These are phyloP conservation scores for Eutrema japonicum DNA, from an alignment of 345 rosid genomes.

Conservation along the genomic window DNA sequence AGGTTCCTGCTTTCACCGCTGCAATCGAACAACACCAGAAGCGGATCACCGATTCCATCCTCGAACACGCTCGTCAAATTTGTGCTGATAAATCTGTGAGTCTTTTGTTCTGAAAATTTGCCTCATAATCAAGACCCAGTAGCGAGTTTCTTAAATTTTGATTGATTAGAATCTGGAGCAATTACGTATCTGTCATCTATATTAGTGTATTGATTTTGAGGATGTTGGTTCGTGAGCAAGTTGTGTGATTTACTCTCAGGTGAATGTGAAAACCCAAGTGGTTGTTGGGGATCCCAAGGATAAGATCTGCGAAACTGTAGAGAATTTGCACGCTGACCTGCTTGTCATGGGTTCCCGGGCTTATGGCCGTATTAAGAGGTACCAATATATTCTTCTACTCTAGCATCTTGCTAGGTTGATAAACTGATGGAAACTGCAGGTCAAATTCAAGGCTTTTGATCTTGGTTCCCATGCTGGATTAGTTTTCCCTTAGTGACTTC, in stretches of 20 bases:
- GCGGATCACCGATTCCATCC: slow-evolving; percentile 65
- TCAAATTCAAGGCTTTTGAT: background rate
- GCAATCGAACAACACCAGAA: slow-evolving; percentile 89
- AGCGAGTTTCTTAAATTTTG: background rate
- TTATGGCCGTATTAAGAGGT: slow-evolving; percentile 89
- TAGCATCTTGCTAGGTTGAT: slow-evolving; percentile 12
- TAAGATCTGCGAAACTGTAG: slow-evolving; percentile 74
- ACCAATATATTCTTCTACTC: slow-evolving; percentile 14
- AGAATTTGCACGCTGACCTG: slow-evolving; percentile 66
- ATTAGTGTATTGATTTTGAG: slow-evolving; percentile 5
- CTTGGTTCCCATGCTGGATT: background rate
- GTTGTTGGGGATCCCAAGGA: slow-evolving; percentile 84
- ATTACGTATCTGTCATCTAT: background rate
- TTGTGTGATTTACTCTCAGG: slow-evolving; percentile 47
- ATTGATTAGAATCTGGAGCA: background rate
- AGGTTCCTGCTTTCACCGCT: slow-evolving; percentile 86
- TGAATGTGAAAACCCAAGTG: slow-evolving; percentile 67
- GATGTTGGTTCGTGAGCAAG: slow-evolving; percentile 3
- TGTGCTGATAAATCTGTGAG: slow-evolving; percentile 59
- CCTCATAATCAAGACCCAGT: slow-evolving; percentile 19
- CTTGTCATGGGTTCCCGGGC: slow-evolving; percentile 86
- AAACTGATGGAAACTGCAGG: slow-evolving; percentile 10
- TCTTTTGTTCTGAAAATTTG: background rate
- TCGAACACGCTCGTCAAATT: slow-evolving; percentile 65
- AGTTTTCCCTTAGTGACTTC: slow-evolving; percentile 12